Evolutionary conservation across 148 eudicot genomes (phyloP), one percentile per base, ranked within the genome.

Genomic region (Rhododendron molle): DNA sequence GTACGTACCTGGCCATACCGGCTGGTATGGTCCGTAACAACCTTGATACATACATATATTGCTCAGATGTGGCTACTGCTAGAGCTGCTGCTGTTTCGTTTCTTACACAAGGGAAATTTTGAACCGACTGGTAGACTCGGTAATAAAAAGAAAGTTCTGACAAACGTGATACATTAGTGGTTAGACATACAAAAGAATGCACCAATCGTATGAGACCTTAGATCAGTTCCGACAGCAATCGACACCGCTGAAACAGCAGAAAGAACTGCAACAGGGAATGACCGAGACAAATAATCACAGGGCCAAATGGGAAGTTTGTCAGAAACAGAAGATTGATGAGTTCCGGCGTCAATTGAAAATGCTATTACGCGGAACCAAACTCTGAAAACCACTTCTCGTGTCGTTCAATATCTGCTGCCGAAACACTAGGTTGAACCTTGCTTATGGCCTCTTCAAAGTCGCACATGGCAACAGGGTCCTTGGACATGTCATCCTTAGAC

Each of bases 351-450:
- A 12, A 49, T 21, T 21, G 50, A 38, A 12, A 28, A 28, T 32
- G 76, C 62, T 20, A 71, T 32, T 89, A 97, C 23, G 99, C 98
- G 56, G 99, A 97, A 60, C 99, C 99, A 44, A 97, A 95, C 86
- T 97, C 98, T 21, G 90, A 46, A 81, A 94, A 89, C 99, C 99
- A 97, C 85, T 97, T 97, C 87, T 94, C 98, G n/a, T 97, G 99
- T 50, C 92, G 91, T 89, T 95, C 99, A 36, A 97, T 97, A 83
- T 97, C 98, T 78, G 95, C 83, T 38, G 98, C 93, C 0, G 98
- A 94, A 87, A 97, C 99, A 86, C 98, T 97, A 1, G 98, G 94
- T 84, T 97, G 99, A 82, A 97, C 98, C 91, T 95, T 95, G 78
- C 90, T 86, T 34, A 95, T 82, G 85, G 98, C 99, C 89, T 97